Evolutionary conservation across 106 monocot genomes (phyloP).

Genomic region (Dendrobium catenatum): DNA sequence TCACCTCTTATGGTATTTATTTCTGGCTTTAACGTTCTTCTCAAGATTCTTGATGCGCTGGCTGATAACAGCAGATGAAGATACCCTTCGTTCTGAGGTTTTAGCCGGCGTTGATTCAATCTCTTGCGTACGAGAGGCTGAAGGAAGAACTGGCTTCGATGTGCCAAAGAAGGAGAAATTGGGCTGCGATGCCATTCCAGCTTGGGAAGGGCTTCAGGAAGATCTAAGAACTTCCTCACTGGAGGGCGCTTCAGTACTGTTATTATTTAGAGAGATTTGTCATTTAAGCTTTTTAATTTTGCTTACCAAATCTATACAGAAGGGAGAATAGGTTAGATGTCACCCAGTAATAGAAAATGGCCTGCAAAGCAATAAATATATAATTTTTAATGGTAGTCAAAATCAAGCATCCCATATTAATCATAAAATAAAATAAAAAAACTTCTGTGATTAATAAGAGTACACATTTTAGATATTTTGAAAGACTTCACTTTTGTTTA

Average conservation of each 20-base stretch:
- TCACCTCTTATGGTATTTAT: slow-evolving; percentile 50
- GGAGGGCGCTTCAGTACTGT: slow-evolving; percentile 59
- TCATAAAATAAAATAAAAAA: no score
- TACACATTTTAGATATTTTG: no score
- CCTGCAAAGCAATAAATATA: slow-evolving; percentile 33
- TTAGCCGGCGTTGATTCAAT: slow-evolving; percentile 10
- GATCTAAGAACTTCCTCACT: slow-evolving; percentile 55
- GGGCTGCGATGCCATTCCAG: slow-evolving; percentile 17
- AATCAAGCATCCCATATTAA: no score
- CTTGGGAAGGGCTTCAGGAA: slow-evolving; percentile 40
- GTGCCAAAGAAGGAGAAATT: slow-evolving; percentile 47
- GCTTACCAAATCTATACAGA: slow-evolving; percentile 58
- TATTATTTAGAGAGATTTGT: not conserved
- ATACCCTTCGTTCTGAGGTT: slow-evolving; percentile 15
- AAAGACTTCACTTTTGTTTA: no score
- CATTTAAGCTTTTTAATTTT: no score
- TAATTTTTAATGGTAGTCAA: not conserved
- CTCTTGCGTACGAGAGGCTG: slow-evolving; percentile 5
- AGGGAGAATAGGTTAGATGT: slow-evolving; percentile 94
- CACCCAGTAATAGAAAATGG: slow-evolving; percentile 92
- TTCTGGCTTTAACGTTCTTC: slow-evolving; percentile 60
- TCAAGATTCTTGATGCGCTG: slow-evolving; percentile 70
- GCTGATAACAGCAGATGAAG: slow-evolving; percentile 57
- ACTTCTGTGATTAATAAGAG: no score
- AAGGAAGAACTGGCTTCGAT: slow-evolving; percentile 18